A percentile compares a stretch with the other conserved stretches of the same genome.
These are phyloP conservation scores for Hydrangea macrophylla DNA, from an alignment of 148 eudicot genomes.

Conservation along the genomic window DNA sequence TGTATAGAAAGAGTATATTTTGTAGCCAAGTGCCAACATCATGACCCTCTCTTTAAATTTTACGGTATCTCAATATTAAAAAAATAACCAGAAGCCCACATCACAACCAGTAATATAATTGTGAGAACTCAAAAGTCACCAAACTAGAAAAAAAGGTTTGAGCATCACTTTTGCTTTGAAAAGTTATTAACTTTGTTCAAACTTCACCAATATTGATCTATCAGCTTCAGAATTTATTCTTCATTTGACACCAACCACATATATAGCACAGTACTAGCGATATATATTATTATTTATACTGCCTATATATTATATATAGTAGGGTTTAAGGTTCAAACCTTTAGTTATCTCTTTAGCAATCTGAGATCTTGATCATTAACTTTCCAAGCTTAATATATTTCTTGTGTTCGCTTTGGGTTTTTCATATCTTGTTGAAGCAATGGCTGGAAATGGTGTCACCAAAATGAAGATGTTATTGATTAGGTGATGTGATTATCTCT, in stretches of 20 bases:
- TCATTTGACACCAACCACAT: background rate
- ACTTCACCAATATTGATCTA: background rate
- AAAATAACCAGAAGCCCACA: background rate
- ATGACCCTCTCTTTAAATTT: background rate
- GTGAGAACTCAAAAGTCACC: background rate
- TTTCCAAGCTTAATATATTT: background rate
- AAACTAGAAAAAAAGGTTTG: background rate
- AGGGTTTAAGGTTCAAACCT: no score
- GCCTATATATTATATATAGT: no score
- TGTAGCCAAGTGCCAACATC: background rate
- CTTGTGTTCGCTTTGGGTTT: background rate
- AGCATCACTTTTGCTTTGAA: background rate
- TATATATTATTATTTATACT: no score
- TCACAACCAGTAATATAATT: background rate
- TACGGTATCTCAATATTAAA: background rate
- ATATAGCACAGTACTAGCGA: no score
- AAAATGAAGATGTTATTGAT: background rate
- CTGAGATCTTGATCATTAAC: no score
- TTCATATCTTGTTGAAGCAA: background rate
- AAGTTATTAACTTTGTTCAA: background rate
- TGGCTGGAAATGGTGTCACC: slow-evolving; percentile 7
- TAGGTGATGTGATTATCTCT: slow-evolving; percentile 5
- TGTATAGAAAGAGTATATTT: no score
- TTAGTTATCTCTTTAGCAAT: no score
- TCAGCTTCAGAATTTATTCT: background rate